Evolutionary conservation across 2,329 filamentous ascomycete species (phyloP).

Genomic region (Aureobasidium leucospermi): DNA sequence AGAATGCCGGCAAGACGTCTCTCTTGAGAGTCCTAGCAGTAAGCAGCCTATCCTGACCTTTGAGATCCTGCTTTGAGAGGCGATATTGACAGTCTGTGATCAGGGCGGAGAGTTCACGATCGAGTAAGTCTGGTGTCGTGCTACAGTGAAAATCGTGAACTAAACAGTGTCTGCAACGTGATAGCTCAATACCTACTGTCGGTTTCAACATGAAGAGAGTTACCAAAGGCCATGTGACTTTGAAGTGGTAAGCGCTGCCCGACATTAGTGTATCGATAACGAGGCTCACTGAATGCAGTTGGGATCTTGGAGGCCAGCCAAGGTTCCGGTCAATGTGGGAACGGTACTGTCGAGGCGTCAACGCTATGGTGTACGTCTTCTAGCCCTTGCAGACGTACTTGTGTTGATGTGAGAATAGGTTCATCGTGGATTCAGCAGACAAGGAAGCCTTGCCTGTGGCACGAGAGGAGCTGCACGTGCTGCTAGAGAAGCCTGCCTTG

Average conservation of each 20-base stretch:
- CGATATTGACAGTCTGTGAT: slow-evolving; percentile 14
- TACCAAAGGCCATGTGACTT: slow-evolving; percentile 93
- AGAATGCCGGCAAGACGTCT: slow-evolving; percentile 97
- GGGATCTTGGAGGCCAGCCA: slow-evolving; percentile 96
- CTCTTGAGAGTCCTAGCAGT: slow-evolving; percentile 89
- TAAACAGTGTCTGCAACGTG: slow-evolving; percentile 2
- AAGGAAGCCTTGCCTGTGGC: slow-evolving; percentile 69
- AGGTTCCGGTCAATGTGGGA: slow-evolving; percentile 99
- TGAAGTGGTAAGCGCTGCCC: slow-evolving; percentile 64
- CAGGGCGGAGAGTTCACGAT: slow-evolving; percentile 98
- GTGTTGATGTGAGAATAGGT: slow-evolving; percentile 41
- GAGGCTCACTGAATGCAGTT: slow-evolving; percentile 41
- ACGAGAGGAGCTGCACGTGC: slow-evolving; percentile 82
- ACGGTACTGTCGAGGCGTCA: slow-evolving; percentile 93
- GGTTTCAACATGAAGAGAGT: slow-evolving; percentile 99
- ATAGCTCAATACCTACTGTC: slow-evolving; percentile 92
- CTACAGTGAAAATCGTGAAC: slow-evolving; percentile 23
- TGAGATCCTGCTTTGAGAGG: not conserved
- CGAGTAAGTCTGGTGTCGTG: slow-evolving; percentile 62
- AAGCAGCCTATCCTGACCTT: slow-evolving; percentile 65
- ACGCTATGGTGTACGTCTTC: slow-evolving; percentile 72
- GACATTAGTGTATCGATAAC: not conserved
- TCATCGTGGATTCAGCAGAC: slow-evolving; percentile 96
- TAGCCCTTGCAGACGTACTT: not conserved
- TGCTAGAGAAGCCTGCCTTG: slow-evolving; percentile 77